phyloP scores from a whole-genome alignment of 345 rosid species.

The Boechera retrofracta region DNA sequence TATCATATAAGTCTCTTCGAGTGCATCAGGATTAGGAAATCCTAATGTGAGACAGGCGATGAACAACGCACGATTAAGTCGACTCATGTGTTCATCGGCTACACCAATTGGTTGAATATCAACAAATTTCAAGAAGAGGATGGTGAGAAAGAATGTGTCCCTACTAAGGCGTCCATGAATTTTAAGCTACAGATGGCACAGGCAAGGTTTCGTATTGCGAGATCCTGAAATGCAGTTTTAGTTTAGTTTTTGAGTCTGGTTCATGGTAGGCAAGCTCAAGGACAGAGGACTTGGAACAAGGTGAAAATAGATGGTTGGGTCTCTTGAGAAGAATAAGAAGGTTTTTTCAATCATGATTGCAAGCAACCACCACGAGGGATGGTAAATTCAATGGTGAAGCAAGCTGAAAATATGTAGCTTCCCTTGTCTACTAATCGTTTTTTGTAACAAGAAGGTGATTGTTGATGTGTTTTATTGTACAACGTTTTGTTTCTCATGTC shows the following conservation, averaged over 20 bases:
- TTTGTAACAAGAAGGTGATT: no score
- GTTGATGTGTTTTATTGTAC: no score
- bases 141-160: background rate
- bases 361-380: no score
- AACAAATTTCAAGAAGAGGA: background rate
- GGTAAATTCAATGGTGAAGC: no score
- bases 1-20: no score
- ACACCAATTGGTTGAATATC: slow-evolving; percentile 13
- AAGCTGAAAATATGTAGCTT: background rate
- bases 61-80: slow-evolving; percentile 1
- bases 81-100: slow-evolving; percentile 10
- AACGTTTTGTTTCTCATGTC: no score
- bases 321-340: background rate
- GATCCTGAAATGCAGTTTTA: slow-evolving; percentile 7
- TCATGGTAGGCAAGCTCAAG: background rate
- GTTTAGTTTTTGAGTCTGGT: slow-evolving; percentile 8
- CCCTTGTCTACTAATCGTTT: no score
- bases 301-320: background rate
- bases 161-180: no score
- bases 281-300: background rate
- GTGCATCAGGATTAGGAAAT: no score
- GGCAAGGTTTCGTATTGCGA: background rate
- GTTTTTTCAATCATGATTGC: no score
- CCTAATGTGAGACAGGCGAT: slow-evolving; percentile 15
- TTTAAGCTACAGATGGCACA: no score